phyloP scores from a whole-genome alignment of 345 rosid genomes.

The Angophora floribunda region DNA sequence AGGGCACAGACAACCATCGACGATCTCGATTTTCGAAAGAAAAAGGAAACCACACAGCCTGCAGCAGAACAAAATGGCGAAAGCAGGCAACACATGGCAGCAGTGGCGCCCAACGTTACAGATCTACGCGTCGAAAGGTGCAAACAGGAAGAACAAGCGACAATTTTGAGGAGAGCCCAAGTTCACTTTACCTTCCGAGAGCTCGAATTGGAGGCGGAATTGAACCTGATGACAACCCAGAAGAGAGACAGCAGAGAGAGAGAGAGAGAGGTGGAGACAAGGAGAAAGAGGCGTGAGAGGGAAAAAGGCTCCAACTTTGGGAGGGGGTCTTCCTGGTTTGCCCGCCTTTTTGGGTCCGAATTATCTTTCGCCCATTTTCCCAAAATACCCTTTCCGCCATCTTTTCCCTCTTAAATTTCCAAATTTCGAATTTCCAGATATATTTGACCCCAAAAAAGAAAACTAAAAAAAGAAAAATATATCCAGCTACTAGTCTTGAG shows the following conservation, averaged over 20 bases:
- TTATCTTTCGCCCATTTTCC: not conserved
- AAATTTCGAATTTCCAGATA: not conserved
- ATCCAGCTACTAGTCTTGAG: not conserved
- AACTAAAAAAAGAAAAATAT: not conserved
- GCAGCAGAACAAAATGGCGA: not conserved
- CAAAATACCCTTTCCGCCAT: not conserved
- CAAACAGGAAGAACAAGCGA: not conserved
- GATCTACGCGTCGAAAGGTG: not conserved
- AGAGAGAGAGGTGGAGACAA: not conserved
- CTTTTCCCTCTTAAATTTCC: not conserved
- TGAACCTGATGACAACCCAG: not conserved
- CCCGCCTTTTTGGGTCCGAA: not conserved
- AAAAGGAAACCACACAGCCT: not conserved
- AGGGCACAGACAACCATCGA: not conserved
- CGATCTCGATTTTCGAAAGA: not conserved
- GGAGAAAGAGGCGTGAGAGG: conserved; percentile 1
- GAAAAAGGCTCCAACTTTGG: not conserved
- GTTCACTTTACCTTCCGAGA: not conserved
- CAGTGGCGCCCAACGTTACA: not conserved
- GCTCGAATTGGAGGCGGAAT: not conserved
- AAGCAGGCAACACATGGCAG: not conserved
- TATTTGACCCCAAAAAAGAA: not conserved
- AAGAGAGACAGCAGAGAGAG: not conserved
- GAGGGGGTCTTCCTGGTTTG: too few relatives aligned
- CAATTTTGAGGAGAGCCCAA: not conserved